Evolutionary conservation across 306 rosid genomes (phyloP).

Genomic region (Crataegus laevigata): DNA sequence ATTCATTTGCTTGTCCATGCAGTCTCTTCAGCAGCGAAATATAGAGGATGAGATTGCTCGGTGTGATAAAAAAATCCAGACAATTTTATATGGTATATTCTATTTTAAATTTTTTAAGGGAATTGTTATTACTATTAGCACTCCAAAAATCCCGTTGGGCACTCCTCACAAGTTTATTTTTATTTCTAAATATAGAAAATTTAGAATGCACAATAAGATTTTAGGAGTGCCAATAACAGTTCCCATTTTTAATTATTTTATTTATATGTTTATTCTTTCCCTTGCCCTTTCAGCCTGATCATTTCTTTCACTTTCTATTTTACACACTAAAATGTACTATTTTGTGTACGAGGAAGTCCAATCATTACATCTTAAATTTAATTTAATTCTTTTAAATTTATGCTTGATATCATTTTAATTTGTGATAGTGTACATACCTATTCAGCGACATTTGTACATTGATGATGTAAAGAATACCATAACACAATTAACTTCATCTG

Average conservation of each 20-base stretch:
- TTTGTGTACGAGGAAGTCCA: too few species aligned
- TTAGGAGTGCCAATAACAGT: too few species aligned
- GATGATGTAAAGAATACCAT: neutral
- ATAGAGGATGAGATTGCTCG: conserved; percentile 61
- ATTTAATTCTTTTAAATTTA: neutral
- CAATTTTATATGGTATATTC: conserved; percentile 48
- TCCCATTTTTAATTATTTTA: too few species aligned
- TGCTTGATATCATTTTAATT: neutral
- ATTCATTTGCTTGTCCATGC: conserved; percentile 26
- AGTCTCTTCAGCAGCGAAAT: conserved; percentile 58
- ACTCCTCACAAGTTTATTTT: neutral
- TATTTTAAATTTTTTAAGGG: neutral
- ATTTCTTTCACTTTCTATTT: neutral
- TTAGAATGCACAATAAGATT: too few species aligned
- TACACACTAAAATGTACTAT: neutral
- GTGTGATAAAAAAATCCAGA: conserved; percentile 51
- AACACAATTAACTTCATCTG: neutral
- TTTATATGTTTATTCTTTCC: neutral
- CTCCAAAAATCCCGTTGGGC: neutral
- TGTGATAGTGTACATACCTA: neutral
- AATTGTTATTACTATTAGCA: neutral
- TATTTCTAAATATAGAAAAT: too few species aligned
- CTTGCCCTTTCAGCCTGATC: neutral
- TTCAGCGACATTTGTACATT: neutral
- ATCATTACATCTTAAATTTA: too few species aligned